Evolutionary conservation across 2,329 filamentous ascomycete species (phyloP).

Genomic region (Phoma sp.): DNA sequence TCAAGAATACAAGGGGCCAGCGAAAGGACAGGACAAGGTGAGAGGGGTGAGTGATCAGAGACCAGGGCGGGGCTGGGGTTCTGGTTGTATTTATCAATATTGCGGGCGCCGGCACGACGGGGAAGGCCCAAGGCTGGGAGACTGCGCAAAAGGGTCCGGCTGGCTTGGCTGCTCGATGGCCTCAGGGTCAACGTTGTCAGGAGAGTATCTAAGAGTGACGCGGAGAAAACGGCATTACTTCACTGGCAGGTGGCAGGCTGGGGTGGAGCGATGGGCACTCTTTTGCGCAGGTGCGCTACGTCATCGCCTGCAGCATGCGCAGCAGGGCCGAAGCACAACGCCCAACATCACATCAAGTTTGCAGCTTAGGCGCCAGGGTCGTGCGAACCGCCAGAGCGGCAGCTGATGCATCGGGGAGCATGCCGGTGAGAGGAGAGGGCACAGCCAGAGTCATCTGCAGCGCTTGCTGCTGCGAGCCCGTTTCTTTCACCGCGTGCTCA

Average conservation of each 20-base stretch:
- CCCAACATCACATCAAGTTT: conserved; percentile 14
- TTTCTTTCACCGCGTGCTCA: conserved; percentile 7
- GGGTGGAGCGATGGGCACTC: conserved; percentile 6
- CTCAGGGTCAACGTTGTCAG: conserved; percentile 15
- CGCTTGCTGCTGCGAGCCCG: background rate
- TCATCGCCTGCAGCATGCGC: conserved; percentile 6
- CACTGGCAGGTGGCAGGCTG: conserved; percentile 1
- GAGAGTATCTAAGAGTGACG: conserved; percentile 10
- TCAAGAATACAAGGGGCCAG: conserved; percentile 20
- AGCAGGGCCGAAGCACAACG: conserved; percentile 14
- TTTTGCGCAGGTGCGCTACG: conserved; percentile 9
- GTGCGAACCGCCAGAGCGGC: background rate
- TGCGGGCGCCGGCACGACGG: conserved; percentile 7
- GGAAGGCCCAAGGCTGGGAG: conserved; percentile 8
- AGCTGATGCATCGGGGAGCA: conserved; percentile 3
- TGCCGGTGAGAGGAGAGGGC: conserved; percentile 4
- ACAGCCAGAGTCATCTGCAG: conserved; percentile 7
- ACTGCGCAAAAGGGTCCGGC: conserved; percentile 9
- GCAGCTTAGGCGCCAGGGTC: conserved; percentile 6
- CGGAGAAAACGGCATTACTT: conserved; percentile 6
- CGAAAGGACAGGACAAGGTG: conserved; percentile 26
- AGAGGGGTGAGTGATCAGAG: conserved; percentile 8
- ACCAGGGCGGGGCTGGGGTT: conserved; percentile 8
- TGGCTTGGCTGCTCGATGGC: conserved; percentile 8
- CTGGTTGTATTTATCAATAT: conserved; percentile 12